Evolutionary conservation across 179 eudicot species (phyloP), one percentile per base, ranked within the genome.

Genomic region (Vitellaria paradoxa): DNA sequence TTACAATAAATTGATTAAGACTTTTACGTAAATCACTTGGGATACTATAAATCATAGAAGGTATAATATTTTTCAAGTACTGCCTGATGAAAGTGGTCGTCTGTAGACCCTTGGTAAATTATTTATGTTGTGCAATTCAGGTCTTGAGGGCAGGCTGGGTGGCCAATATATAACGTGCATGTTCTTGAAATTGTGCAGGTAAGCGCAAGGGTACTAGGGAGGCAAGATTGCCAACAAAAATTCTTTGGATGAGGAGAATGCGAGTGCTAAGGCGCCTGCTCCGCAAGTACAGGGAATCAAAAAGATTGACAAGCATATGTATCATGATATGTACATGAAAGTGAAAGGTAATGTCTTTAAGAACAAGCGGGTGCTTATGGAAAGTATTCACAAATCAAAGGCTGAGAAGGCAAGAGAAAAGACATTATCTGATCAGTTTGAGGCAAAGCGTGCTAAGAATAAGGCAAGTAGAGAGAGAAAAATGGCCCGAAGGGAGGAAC

Each of bases 371-470:
- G 89, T 86, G 46, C 46, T 86, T 45, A 86, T 86, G 89, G 89
- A 86, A 74, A 86, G 87, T 68, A 86, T 86, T 66, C 88, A 85
- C 79, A 85, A 85, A 65, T 78, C 88, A 14, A 85, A 85, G 81
- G 88, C 86, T 75, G 89, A 86, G 81, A 84, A 86, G 82, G 89
- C 89, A 15, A 86, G 89, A 65, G 89, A 86, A 72, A 82, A 86
- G 87, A 83, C 85, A 0, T 47, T 85, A 40, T 72, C 82, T 11
- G 85, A 83, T 72, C 85, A 83, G 74, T 82, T 82, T 70, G 85
- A 82, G 70, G 77, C 78, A n/a, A 81, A 81, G 83, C 73, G 83
- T 26, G 83, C 87, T 14, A 85, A 85, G 85, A 85, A 85, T 81
- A 85, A 85, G 66, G 87, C 87, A 37, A 85, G 87, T 82, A 82